These are phyloP conservation scores for Cudoniella acicularis DNA, from an alignment of 495 filamentous ascomycete genomes.

Conservation along the genomic window DNA sequence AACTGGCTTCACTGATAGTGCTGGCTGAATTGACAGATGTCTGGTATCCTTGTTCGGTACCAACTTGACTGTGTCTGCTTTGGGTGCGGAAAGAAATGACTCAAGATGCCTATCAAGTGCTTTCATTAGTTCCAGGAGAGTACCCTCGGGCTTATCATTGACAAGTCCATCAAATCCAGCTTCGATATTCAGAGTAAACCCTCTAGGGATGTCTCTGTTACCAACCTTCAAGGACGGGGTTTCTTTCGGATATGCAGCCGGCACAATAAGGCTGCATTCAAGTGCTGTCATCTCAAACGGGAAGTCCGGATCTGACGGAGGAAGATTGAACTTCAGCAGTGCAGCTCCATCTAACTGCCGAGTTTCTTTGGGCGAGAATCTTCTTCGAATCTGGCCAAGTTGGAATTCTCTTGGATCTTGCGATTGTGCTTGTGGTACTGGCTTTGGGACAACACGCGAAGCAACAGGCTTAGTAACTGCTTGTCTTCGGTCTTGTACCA, in stretches of 20 bases:
- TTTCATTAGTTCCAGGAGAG: slow-evolving; percentile 66
- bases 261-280: slow-evolving; percentile 64
- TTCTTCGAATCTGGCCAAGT: slow-evolving; percentile 67
- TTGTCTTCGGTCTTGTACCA: slow-evolving; percentile 24
- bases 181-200: slow-evolving; percentile 78
- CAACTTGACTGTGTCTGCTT: slow-evolving; percentile 76
- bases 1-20: slow-evolving; percentile 13
- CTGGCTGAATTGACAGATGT: slow-evolving; percentile 28
- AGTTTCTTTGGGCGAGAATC: slow-evolving; percentile 61
- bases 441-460: slow-evolving; percentile 56
- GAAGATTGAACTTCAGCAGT: slow-evolving; percentile 56
- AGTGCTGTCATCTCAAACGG: slow-evolving; percentile 27
- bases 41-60: slow-evolving; percentile 59
- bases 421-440: slow-evolving; percentile 59
- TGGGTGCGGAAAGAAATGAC: slow-evolving; percentile 62
- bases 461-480: slow-evolving; percentile 26
- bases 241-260: slow-evolving; percentile 54
- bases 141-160: slow-evolving; percentile 49
- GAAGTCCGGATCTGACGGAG: slow-evolving; percentile 58
- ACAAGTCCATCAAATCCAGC: slow-evolving; percentile 70
- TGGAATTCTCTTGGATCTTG: slow-evolving; percentile 74
- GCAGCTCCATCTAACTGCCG: slow-evolving; percentile 40
- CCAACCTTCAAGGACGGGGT: slow-evolving; percentile 59
- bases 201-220: slow-evolving; percentile 76
- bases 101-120: slow-evolving; percentile 74